Percentiles rank a stretch among this genome's conserved stretches.
Evolutionary conservation across 1,284 basidiomycete genomes (phyloP).

Genomic region (Leccinum brunneo-olivaceum): DNA sequence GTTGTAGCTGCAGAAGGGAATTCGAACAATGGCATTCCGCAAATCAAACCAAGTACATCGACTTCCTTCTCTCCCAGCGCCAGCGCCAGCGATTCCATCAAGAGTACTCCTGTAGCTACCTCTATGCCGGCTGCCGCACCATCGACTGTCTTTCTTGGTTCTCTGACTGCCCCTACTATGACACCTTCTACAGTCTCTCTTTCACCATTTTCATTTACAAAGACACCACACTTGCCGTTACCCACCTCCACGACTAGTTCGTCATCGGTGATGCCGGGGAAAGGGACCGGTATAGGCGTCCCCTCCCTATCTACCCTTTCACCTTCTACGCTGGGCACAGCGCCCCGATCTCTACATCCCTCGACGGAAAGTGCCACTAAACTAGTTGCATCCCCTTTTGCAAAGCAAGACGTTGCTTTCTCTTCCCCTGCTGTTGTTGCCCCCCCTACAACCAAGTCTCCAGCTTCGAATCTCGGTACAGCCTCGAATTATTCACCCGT

Average conservation of each 20-base stretch:
- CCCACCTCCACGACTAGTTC: slow-evolving; percentile 12
- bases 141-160: slow-evolving; percentile 7
- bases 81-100: slow-evolving; percentile 6
- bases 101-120: slow-evolving; percentile 9
- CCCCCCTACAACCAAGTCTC: slow-evolving; percentile 9
- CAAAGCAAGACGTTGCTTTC: slow-evolving; percentile 11
- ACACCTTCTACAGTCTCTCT: slow-evolving; percentile 5
- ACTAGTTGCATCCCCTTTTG: slow-evolving; percentile 15
- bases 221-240: slow-evolving; percentile 10
- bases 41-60: slow-evolving; percentile 16
- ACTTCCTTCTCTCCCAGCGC: slow-evolving; percentile 9
- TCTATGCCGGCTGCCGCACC: slow-evolving; percentile 7
- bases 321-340: slow-evolving; percentile 5
- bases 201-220: slow-evolving; percentile 16
- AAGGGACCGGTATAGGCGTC: slow-evolving; percentile 13
- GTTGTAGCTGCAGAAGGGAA: slow-evolving; percentile 9
- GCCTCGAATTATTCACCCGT: slow-evolving; percentile 13
- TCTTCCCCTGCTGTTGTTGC: not conserved
- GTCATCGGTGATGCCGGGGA: slow-evolving; percentile 19
- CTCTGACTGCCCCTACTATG: not conserved
- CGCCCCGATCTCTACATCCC: slow-evolving; percentile 8
- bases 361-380: slow-evolving; percentile 9
- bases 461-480: slow-evolving; percentile 5
- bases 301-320: slow-evolving; percentile 2
- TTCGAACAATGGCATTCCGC: not conserved